Percentiles rank a stretch among this genome's conserved stretches.
phyloP scores from a whole-genome alignment of 495 filamentous ascomycete species.

The Aspergillus steynii region DNA sequence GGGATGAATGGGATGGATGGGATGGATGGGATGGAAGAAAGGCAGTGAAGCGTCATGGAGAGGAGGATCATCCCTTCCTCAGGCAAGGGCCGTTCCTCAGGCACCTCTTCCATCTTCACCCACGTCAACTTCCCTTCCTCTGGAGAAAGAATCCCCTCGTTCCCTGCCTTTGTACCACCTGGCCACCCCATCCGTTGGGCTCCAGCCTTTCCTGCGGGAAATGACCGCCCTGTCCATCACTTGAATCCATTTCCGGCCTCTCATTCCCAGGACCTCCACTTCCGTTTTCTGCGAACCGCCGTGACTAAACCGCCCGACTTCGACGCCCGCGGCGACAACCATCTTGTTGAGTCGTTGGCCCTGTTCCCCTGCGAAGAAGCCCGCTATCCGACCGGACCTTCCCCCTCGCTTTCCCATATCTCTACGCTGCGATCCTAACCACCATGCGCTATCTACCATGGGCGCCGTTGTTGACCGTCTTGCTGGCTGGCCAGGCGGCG shows the following conservation, averaged over 20 bases:
- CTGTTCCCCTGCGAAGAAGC: background rate
- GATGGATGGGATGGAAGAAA: background rate
- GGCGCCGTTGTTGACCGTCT: slow-evolving; percentile 24
- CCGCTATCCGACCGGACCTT: background rate
- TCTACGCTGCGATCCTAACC: background rate
- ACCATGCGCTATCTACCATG: background rate
- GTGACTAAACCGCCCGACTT: background rate
- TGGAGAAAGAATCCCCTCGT: too few relatives aligned
- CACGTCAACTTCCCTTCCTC: too few relatives aligned
- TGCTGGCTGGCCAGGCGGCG: slow-evolving; percentile 27
- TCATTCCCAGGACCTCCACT: background rate
- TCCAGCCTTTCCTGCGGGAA: background rate
- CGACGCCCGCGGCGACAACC: background rate
- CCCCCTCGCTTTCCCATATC: background rate
- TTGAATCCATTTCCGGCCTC: background rate
- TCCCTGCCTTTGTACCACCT: background rate
- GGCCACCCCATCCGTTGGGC: background rate
- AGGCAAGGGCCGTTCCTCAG: background rate
- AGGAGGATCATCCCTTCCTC: background rate
- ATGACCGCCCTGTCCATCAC: background rate
- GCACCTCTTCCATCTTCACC: background rate
- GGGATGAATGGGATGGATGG: too few relatives aligned
- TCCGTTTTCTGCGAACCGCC: background rate
- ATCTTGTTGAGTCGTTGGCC: background rate
- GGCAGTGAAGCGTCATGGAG: too few relatives aligned